Base-by-base conservation (phyloP, 1,284 basidiomycete species). In the Veloporphyrellus conicus region DNA sequence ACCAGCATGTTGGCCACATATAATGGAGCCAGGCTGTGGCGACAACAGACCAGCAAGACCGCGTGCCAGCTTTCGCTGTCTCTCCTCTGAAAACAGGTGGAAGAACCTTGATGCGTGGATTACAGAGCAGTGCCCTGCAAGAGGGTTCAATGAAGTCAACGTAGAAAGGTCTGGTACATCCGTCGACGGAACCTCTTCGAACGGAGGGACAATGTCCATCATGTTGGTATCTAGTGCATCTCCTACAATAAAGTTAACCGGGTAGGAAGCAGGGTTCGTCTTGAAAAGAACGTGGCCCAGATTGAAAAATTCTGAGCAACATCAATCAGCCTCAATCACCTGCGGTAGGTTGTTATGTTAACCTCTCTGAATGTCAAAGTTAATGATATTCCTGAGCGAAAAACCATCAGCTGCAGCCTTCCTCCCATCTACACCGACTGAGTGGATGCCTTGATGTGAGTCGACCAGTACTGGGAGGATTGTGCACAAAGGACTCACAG, bases 221-320 rank as follows among this genome's bases (percentile, higher is more conserved):
- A 67, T 53, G 1, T 47, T 25, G 15, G 57, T 54, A 48, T 72
- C 63, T 10, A 73, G 59, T 6, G 57, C 52, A 31, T 72, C 62
- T 7, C 69, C 71, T 1, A 55, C 28, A 18, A 74, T 37, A 44
- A 74, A 70, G 12, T 41, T 55, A 3, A 66, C 58, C 0, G 68
- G 66, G 43, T 66, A 71, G 5, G 60, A 56, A 23, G 54, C 49
- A 11, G 58, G 54, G 0, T 62, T 60, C 7, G 69, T 62, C 9
- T 57, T 62, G 56, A 69, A 74, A 15, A 74, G 63, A 23, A 60
- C 56, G 31, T 73, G 67, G 1, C 68, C 67, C 36, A 70, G 20
- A 3, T 64, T 53, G 46, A 53, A 57, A 40, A 69, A 69, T n/a
- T 50, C 66, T 70, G 32, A 25, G 18, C 8, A 22, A 25, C 5